Percentiles rank a stretch among this genome's conserved stretches.
These are phyloP conservation scores for Phtheirospermum japonicum DNA, from an alignment of 257 asterid species.

Conservation along the genomic window DNA sequence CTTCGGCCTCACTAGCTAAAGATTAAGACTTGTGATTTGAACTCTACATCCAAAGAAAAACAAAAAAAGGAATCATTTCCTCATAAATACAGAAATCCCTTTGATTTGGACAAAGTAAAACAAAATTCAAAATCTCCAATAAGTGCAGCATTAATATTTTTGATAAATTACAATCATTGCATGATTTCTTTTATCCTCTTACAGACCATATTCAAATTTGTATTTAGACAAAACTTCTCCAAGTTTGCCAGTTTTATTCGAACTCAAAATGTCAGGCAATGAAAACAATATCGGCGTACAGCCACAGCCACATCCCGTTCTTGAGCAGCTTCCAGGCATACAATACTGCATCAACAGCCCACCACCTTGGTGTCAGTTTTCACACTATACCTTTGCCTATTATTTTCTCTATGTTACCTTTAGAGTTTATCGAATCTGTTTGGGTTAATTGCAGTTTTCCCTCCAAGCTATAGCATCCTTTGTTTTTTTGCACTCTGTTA, in stretches of 20 bases:
- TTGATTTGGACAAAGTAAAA: not conserved
- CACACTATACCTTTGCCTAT: not conserved
- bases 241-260: not conserved
- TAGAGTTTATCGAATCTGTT: too few species aligned
- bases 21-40: too few species aligned
- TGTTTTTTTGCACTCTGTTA: too few species aligned
- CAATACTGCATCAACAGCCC: slow-evolving; percentile 78
- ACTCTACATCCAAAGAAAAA: too few species aligned
- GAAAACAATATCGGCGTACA: slow-evolving; percentile 15
- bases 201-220: not conserved
- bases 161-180: not conserved
- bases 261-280: slow-evolving; percentile 27
- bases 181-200: too few species aligned
- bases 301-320: slow-evolving; percentile 57
- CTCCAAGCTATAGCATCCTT: too few species aligned
- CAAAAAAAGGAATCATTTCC: not conserved
- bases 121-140: not conserved
- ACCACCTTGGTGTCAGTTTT: slow-evolving; percentile 56
- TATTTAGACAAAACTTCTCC: not conserved
- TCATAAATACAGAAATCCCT: not conserved
- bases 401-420: not conserved
- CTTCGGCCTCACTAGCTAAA: too few species aligned
- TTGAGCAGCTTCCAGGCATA: slow-evolving; percentile 64
- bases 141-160: not conserved
- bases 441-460: too few species aligned